Conservation (phyloP, 352 stramenopile genomes). For the Pythium vanterpoolii region DNA sequence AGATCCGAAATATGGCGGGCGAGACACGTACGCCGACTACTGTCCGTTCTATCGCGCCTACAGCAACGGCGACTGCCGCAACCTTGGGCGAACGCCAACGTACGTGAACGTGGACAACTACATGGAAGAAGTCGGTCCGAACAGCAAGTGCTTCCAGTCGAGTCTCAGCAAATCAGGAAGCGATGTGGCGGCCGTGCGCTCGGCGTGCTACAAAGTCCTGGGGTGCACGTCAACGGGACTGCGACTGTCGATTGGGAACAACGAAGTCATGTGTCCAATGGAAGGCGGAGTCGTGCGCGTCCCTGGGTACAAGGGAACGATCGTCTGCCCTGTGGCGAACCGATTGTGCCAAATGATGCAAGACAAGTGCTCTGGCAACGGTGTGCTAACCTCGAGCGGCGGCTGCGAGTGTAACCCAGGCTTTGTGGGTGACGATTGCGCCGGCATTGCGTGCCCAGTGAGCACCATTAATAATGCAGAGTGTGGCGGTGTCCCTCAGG, state of each 20-base stretch:
- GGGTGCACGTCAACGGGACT: conserved; percentile 42
- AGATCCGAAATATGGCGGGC: conserved; percentile 47
- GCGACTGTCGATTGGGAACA: conserved; percentile 42
- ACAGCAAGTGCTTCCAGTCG: conserved; percentile 71
- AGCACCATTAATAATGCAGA: conserved; percentile 27
- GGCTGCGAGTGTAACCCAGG: conserved; percentile 56
- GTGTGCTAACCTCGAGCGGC: conserved; percentile 48
- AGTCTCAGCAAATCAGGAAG: conserved; percentile 51
- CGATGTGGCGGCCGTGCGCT: conserved; percentile 25
- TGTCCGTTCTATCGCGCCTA: conserved; percentile 78
- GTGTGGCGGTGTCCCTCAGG: conserved; percentile 36
- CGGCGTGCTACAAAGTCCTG: conserved; percentile 58
- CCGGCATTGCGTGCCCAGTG: conserved; percentile 41
- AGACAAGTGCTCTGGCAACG: conserved; percentile 62
- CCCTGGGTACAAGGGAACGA: conserved; percentile 40
- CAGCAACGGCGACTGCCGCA: conserved; percentile 74
- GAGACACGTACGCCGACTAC: conserved; percentile 71
- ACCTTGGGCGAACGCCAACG: conserved; percentile 44
- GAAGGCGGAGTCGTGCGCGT: conserved; percentile 55
- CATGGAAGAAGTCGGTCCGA: conserved; percentile 50
- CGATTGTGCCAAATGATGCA: conserved; percentile 63
- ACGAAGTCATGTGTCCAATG: conserved; percentile 55
- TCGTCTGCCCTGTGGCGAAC: conserved; percentile 46
- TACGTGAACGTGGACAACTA: conserved; percentile 34
- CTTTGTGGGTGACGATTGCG: conserved; percentile 50